Conservation (phyloP, 192 early-diverging fungal genomes). For the Geosiphon pyriformis region DNA sequence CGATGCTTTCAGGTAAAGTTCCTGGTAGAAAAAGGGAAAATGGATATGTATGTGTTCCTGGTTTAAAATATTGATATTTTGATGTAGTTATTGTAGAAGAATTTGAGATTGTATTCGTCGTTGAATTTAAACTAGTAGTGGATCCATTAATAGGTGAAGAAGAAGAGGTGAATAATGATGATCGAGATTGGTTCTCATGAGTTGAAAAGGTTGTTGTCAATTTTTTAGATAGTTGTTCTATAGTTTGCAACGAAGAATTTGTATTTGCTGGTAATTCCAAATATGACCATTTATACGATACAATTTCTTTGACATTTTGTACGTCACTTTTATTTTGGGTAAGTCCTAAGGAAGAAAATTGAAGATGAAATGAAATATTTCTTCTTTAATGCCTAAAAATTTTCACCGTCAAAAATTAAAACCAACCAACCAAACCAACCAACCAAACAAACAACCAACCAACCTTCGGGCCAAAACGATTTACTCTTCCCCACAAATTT, state of each 20-base stretch:
- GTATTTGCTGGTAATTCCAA: not conserved
- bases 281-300: not conserved
- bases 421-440: too few relatives aligned
- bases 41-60: constrained; percentile 33
- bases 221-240: not conserved
- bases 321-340: not conserved
- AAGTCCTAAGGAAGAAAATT: not conserved
- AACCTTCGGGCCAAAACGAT: constrained; percentile 37
- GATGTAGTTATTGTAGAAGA: constrained; percentile 14
- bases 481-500: constrained; percentile 45
- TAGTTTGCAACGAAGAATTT: not conserved
- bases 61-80: constrained; percentile 12
- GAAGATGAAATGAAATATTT: too few relatives aligned
- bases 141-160: too few relatives aligned
- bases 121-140: too few relatives aligned
- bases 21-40: constrained; percentile 36
- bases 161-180: not conserved
- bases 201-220: too few relatives aligned
- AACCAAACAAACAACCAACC: too few relatives aligned
- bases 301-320: not conserved
- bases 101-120: not conserved
- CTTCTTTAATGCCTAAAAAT: not conserved
- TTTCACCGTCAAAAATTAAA: constrained; percentile 23
- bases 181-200: too few relatives aligned
- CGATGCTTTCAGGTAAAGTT: constrained; percentile 30